Evolutionary conservation across 176 grass and related monocot genomes (phyloP), one percentile per base, ranked within the genome.

Genomic region (Echinochloa phyllopogon): DNA sequence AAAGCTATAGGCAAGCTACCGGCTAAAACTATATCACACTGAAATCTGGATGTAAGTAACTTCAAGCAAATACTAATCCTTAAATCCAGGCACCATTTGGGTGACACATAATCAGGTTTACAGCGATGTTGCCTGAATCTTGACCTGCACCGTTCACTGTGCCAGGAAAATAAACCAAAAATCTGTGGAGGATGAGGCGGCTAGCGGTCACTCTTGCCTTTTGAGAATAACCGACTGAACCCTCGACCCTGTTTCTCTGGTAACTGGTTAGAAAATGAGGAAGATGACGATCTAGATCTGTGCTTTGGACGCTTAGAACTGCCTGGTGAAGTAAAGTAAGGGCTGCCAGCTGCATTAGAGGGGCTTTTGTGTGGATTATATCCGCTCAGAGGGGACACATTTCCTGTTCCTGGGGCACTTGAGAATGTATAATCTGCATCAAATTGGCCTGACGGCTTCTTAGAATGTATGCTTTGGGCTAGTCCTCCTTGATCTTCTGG

Each of bases 141-240:
- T 33, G 13, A 21, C 42, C 76, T 29, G 23, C 42, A 79, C 8
- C 3, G 60, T 25, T 64, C 7, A 44, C 25, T 47, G 40, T 53
- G 63, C 68, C 11, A 65, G 36, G 16, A 23, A 50, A 64, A 77
- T 59, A 27, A 77, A 36, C 33, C 36, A 55, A 44, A 77, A 69
- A 29, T 49, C 42, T 44, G 67, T 69, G 20, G 44, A 23, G 40
- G 10, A 43, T 69, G 67, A 45, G 4, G 21, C 6, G 4, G 58
- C 53, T 89, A 76, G 66, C 75, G 55, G 21, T 81, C 55, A 69
- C 69, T 79, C 89, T 84, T 92, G 55, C 75, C 90, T 86, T 96
- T 96, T 24, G 90, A 83, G 78, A 99, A 99, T 83, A 99, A 99
- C 69, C 96, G 87, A 79, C 89, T 93, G 70, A 98, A 95, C 50